phyloP scores from a whole-genome alignment of 257 asterid genomes.

The Vinca minor region DNA sequence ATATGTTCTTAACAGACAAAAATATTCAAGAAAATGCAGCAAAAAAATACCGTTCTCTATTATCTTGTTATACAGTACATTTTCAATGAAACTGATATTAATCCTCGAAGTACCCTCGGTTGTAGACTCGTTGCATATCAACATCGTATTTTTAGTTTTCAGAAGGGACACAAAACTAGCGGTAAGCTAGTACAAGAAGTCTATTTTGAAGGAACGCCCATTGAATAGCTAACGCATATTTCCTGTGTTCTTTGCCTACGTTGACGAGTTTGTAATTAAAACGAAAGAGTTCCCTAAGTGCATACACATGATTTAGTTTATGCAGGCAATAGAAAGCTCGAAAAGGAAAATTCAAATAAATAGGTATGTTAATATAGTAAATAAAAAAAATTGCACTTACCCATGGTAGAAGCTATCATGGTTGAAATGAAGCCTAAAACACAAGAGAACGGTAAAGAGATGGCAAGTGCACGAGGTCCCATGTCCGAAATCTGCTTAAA shows the following conservation, averaged over 20 bases:
- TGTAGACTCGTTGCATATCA: background rate
- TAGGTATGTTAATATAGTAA: background rate
- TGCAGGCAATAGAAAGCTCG: background rate
- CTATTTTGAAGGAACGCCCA: background rate
- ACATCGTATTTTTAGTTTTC: background rate
- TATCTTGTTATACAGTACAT: background rate
- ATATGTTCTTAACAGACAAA: background rate
- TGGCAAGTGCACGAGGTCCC: conserved; percentile 89
- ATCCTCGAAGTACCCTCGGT: background rate
- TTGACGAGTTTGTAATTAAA: background rate
- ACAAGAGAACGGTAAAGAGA: conserved; percentile 88
- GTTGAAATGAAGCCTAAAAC: conserved; percentile 85
- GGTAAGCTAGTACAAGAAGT: background rate
- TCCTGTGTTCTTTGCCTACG: background rate
- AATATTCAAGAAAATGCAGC: background rate
- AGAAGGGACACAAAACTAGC: background rate
- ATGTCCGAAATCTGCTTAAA: conserved; percentile 61
- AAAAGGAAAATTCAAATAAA: background rate
- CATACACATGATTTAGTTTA: background rate
- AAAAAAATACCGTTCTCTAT: background rate
- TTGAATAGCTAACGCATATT: background rate
- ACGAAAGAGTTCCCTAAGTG: background rate
- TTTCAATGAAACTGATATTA: too few relatives aligned
- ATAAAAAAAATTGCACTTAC: conserved; percentile 27
- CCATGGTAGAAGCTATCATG: conserved; percentile 93